Conservation (phyloP, 1,139 yeast genomes). For the Geotrichum europaeum region DNA sequence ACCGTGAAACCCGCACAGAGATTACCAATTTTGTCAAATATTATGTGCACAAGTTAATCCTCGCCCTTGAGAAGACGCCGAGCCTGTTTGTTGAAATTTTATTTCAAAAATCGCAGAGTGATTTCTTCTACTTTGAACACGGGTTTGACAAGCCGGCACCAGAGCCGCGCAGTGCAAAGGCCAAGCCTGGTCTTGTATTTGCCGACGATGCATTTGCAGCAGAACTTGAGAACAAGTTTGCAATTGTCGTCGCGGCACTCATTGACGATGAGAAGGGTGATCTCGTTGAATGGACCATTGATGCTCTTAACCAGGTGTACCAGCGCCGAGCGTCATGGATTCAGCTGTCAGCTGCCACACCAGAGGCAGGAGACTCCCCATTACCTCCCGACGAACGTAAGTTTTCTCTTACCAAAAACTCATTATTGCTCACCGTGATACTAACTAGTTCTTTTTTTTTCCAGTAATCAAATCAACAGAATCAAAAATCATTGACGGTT, state of each 20-base stretch:
- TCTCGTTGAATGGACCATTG: slow-evolving; percentile 42
- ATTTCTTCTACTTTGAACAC: slow-evolving; percentile 40
- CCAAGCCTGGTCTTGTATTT: background rate
- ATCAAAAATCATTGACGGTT: slow-evolving; percentile 16
- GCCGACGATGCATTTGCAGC: slow-evolving; percentile 24
- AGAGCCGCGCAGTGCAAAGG: background rate
- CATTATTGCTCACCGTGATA: background rate
- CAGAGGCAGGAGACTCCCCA: background rate
- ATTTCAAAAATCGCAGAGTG: slow-evolving; percentile 55
- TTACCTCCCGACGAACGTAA: slow-evolving; percentile 13
- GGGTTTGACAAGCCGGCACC: slow-evolving; percentile 47
- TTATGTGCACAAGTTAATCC: slow-evolving; percentile 58
- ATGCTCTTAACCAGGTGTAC: slow-evolving; percentile 36
- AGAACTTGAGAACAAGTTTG: slow-evolving; percentile 28
- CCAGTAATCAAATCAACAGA: slow-evolving; percentile 13
- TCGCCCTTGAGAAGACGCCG: slow-evolving; percentile 47
- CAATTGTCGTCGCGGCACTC: slow-evolving; percentile 46
- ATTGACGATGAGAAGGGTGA: slow-evolving; percentile 42
- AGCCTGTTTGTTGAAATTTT: slow-evolving; percentile 55
- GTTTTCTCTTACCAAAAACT: background rate
- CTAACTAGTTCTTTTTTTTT: background rate
- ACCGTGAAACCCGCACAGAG: slow-evolving; percentile 3
- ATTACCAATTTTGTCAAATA: slow-evolving; percentile 50
- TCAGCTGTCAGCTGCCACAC: slow-evolving; percentile 1
- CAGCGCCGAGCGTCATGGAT: slow-evolving; percentile 23